Evolutionary conservation across 1,284 basidiomycete genomes (phyloP), one percentile per base, ranked within the genome.

Genomic region (Malassezia japonica): DNA sequence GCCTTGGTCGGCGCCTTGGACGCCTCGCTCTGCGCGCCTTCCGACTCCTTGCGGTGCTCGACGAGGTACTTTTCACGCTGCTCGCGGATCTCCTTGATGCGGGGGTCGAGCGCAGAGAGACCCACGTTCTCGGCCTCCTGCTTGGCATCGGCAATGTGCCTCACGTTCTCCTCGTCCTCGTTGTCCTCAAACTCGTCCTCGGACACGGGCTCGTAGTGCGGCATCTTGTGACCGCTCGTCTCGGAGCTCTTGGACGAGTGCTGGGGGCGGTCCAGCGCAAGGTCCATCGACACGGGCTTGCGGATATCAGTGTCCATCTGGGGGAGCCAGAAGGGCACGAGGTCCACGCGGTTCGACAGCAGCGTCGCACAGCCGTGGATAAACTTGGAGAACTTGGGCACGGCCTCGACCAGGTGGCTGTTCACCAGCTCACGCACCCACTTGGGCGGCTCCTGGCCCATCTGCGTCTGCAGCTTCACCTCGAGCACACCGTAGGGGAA

Each of bases 241-340:
- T 67, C 67, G 6, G 66, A 64, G 15, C 60, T 53, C 35, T 60
- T 61, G 4, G 60, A 59, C 25, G 56, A 51, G 21, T 57, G 48
- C 9, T 62, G 60, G 21, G 70, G 70, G 21, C 70, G 56, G 52
- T 65, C 67, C 27, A 72, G 67, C 20, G 63, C 56, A 3, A 71
- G 57, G 51, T 61, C 55, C 46, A 58, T 58, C 47, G 56, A 57
- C 15, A 60, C 56, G 6, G 61, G 57, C 46, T 60, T 64, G 59
- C 62, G 62, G 25, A 58, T 59, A 31, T 75, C 82, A 48, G 72
- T 88, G 84, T 92, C 75, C 75, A 76, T 76, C 73, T 92, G 89
- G 5, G 89, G 90, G 4, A 96, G 81, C 92, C 92, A 98, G 79
- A 96, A 98, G 4, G 92, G 92, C 15, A 98, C 86, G n/a, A 98